Conservation (phyloP, 192 early-diverging fungal genomes). For the Helicostylum pulchrum region DNA sequence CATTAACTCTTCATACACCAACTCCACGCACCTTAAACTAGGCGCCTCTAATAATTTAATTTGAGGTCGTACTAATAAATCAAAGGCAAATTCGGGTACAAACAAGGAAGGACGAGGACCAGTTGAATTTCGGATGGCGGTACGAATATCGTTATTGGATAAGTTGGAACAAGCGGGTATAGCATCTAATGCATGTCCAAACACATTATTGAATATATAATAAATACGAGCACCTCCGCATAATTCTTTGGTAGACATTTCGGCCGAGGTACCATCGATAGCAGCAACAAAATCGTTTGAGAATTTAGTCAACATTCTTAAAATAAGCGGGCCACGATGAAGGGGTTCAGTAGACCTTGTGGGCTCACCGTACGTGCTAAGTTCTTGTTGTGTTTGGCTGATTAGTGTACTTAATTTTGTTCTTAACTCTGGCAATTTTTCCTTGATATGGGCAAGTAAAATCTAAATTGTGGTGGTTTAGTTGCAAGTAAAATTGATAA, state of each 20-base stretch:
- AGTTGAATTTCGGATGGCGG: constrained; percentile 80
- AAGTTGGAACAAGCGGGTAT: constrained; percentile 70
- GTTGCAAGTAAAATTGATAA: too few species aligned
- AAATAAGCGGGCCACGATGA: constrained; percentile 51
- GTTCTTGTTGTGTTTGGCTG: constrained; percentile 73
- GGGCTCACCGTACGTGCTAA: constrained; percentile 63
- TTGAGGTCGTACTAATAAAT: constrained; percentile 78
- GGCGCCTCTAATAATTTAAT: constrained; percentile 73
- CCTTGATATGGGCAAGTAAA: constrained; percentile 76
- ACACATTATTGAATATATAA: constrained; percentile 80
- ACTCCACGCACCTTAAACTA: constrained; percentile 75
- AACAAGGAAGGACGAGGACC: constrained; percentile 77
- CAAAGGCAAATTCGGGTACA: constrained; percentile 84
- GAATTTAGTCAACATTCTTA: constrained; percentile 73
- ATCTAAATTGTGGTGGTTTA: constrained; percentile 43
- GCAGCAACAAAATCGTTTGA: constrained; percentile 74
- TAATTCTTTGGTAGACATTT: constrained; percentile 74
- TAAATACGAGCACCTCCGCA: constrained; percentile 81
- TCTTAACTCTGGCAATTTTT: constrained; percentile 74
- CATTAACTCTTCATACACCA: constrained; percentile 80
- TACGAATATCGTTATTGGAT: constrained; percentile 70
- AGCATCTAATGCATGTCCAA: constrained; percentile 68
- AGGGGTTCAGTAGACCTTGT: constrained; percentile 24
- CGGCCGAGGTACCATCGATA: constrained; percentile 69
- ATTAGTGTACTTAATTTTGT: constrained; percentile 73